phyloP scores from a whole-genome alignment of 768 basidiomycete species.

The Trametes meyenii region DNA sequence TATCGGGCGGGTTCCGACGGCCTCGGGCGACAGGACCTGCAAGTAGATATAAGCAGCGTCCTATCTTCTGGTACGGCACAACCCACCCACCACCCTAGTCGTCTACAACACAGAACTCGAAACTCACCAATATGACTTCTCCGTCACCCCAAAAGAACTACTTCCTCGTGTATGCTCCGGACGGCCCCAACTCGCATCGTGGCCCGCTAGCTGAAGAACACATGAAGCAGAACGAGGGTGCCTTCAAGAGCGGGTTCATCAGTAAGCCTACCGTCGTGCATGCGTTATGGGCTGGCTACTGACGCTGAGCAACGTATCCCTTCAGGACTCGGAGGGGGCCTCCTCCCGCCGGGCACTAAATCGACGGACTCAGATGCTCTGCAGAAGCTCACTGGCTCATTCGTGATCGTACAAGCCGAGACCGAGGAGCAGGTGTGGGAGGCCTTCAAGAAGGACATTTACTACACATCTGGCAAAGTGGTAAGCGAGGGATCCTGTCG shows the following conservation, averaged over 20 bases:
- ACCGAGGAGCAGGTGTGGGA: conserved; percentile 7
- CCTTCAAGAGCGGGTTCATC: conserved; percentile 6
- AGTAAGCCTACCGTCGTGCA: not conserved
- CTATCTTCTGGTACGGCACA: not conserved
- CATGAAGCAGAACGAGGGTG: conserved; percentile 2
- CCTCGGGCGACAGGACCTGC: no score
- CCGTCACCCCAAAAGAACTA: conserved; percentile 1
- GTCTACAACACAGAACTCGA: not conserved
- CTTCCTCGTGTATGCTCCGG: conserved; percentile 9
- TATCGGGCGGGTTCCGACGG: no score
- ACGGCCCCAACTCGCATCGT: conserved; percentile 16
- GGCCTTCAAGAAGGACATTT: conserved; percentile 4
- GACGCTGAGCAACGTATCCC: not conserved
- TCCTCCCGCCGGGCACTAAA: not conserved
- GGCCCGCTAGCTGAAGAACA: conserved; percentile 3
- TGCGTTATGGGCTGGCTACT: not conserved
- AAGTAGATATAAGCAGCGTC: not conserved
- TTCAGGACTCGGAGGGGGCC: not conserved
- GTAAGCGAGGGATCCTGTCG: not conserved
- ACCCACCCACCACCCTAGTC: not conserved
- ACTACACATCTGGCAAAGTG: conserved; percentile 20
- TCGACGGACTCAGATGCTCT: conserved; percentile 2
- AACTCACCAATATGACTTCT: not conserved
- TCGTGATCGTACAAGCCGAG: conserved; percentile 1
- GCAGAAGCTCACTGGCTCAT: conserved; percentile 4